These are phyloP conservation scores for Chalaropsis ovoidea DNA, from an alignment of 2,329 filamentous ascomycete species.

Conservation along the genomic window DNA sequence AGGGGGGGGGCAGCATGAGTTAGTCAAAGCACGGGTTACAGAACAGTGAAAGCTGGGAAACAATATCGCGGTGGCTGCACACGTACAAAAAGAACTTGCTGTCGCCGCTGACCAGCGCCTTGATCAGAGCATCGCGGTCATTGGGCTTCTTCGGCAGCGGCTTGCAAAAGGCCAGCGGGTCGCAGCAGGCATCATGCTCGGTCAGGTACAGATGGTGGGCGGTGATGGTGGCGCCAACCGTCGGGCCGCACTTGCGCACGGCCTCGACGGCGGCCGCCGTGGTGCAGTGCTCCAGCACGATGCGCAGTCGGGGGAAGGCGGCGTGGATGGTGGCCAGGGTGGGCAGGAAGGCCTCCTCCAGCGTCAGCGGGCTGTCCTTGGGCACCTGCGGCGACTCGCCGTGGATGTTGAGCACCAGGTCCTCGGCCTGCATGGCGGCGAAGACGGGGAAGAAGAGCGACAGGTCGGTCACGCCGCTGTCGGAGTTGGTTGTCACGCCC, in stretches of 20 bases:
- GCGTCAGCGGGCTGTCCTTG: conserved; percentile 33
- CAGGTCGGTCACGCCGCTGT: conserved; percentile 59
- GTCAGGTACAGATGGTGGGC: conserved; percentile 78
- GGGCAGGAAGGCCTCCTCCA: conserved; percentile 60
- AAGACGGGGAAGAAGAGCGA: conserved; percentile 69
- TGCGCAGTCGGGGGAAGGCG: conserved; percentile 61
- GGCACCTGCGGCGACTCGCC: conserved; percentile 59
- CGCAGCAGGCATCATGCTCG: conserved; percentile 58
- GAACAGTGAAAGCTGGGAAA: conserved; percentile 7
- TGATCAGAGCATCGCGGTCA: conserved; percentile 62
- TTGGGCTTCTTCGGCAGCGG: conserved; percentile 63
- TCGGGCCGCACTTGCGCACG: conserved; percentile 64
- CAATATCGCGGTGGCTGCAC: neutral
- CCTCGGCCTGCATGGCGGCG: conserved; percentile 54
- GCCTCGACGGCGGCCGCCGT: conserved; percentile 71
- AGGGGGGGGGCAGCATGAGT: neutral
- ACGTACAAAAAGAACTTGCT: conserved; percentile 62
- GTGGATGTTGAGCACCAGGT: conserved; percentile 72
- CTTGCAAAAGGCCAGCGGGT: conserved; percentile 57
- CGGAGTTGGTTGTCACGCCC: conserved; percentile 55
- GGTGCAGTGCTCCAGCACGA: conserved; percentile 76
- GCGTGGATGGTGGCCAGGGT: conserved; percentile 63
- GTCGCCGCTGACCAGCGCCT: conserved; percentile 49
- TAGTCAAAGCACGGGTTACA: neutral
- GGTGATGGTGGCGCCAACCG: conserved; percentile 70